Evolutionary conservation across 805 yeast species (phyloP).

Genomic region (Wickerhamomyces ciferrii): DNA sequence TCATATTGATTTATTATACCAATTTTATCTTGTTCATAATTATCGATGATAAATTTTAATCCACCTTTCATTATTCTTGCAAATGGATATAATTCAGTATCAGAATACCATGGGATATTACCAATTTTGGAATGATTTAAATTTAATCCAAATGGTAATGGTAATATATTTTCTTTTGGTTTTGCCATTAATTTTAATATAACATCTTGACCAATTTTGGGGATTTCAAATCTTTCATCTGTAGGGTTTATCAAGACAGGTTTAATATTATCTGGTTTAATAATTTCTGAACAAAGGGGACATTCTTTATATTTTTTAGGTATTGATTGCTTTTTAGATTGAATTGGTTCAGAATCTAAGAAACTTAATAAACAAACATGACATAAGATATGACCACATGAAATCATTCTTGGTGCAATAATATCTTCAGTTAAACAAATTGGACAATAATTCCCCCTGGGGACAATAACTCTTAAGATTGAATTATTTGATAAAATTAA

Average conservation of each 20-base stretch:
- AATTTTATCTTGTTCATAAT: conserved; percentile 55
- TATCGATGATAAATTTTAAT: conserved; percentile 41
- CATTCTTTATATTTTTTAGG: conserved; percentile 60
- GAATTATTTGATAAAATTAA: conserved; percentile 55
- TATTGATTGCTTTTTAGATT: conserved; percentile 28
- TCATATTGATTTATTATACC: conserved; percentile 45
- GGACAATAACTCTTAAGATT: conserved; percentile 69
- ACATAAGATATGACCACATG: conserved; percentile 93
- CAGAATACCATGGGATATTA: conserved; percentile 52
- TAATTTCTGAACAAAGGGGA: conserved; percentile 68
- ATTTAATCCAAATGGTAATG: conserved; percentile 45
- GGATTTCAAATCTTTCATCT: conserved; percentile 53
- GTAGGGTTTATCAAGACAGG: conserved; percentile 53
- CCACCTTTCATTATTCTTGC: conserved; percentile 71
- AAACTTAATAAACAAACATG: conserved; percentile 73
- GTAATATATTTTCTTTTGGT: conserved; percentile 36
- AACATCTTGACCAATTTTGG: conserved; percentile 49
- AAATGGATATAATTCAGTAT: conserved; percentile 37
- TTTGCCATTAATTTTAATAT: conserved; percentile 62
- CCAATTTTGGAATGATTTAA: conserved; percentile 32
- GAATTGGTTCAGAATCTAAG: conserved; percentile 44
- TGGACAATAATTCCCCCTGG: conserved; percentile 80
- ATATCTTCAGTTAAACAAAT: conserved; percentile 83
- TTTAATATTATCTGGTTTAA: conserved; percentile 49
- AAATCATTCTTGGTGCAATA: conserved; percentile 90